Base-by-base conservation (phyloP, 2,329 filamentous ascomycete species). In the Alternaria solani region DNA sequence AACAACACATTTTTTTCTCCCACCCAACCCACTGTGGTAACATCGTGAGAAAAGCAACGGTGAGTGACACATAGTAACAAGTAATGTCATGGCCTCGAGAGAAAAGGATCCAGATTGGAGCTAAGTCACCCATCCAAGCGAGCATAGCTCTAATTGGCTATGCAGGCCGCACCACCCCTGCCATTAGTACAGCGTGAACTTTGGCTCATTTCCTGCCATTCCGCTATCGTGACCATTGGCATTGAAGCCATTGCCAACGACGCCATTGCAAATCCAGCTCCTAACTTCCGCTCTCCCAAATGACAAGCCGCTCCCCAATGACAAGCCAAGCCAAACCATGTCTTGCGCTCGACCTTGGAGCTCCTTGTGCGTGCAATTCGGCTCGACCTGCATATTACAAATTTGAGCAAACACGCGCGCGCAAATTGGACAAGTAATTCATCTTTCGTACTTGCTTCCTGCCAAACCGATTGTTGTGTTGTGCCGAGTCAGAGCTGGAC, bases 141-240 rank as follows among this genome's bases (percentile, higher is more conserved):
- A 59, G 46, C 39, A 30, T 38, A 46, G 48, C 60, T 55, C 41
- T 64, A 60, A 71, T 73, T 73, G 66, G 70, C 61, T 64, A 61
- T 56, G 32, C 38, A 49, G 32, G 18, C 36, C 47, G 47, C 44
- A 55, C 58, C 23, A 57, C 49, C 58, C 59, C 55, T 62, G 59
- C 55, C 48, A 49, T 54, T 51, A 59, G 23, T 59, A 62, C 57
- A 38, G 23, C 36, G 23, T 28, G 26, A 28, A 28, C 36, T 43
- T 47, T 28, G 26, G 23, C 57, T 67, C 63, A 67, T 66, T 63
- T 63, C 59, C 49, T 49, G 42, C 56, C 53, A 47, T 47, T 49
- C 8, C 20, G 23, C 39, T 12, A 5, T 49, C 30, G 46, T n/a
- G 30, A 49, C 46, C 32, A 61, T 42, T 62, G 44, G 57, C 60